These are phyloP conservation scores for Metroxylon sagu DNA, from an alignment of 176 grass and related monocot genomes.

Conservation along the genomic window DNA sequence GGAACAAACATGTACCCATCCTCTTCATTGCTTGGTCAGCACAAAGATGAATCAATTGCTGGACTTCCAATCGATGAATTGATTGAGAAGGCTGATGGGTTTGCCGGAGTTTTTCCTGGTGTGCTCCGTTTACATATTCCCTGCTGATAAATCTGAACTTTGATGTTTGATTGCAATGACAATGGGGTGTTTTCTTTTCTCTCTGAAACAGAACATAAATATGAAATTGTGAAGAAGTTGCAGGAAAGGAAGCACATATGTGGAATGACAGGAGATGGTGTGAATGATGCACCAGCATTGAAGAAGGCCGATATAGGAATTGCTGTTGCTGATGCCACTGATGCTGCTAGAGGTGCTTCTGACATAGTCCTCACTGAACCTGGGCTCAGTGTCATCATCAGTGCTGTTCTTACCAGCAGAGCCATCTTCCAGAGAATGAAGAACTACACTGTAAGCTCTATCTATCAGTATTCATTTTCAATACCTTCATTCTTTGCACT, in stretches of 20 bases:
- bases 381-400: constrained; percentile 96
- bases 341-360: constrained; percentile 82
- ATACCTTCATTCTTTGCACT: neutral
- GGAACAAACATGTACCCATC: constrained; percentile 99
- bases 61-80: constrained; percentile 82
- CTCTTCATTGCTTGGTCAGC: constrained; percentile 69
- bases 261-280: constrained; percentile 98
- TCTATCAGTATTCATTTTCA: constrained; percentile 7
- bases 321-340: constrained; percentile 91
- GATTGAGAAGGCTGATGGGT: constrained; percentile 99
- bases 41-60: constrained; percentile 70
- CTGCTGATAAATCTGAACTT: neutral
- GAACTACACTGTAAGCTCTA: constrained; percentile 75
- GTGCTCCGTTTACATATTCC: neutral
- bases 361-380: constrained; percentile 95
- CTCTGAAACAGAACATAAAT: constrained; percentile 79
- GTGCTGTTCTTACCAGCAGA: constrained; percentile 94
- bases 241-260: constrained; percentile 98
- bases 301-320: constrained; percentile 98
- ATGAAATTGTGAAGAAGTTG: constrained; percentile 93
- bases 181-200: neutral
- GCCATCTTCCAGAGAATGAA: constrained; percentile 99
- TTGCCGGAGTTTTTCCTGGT: constrained; percentile 99
- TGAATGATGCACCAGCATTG: constrained; percentile 88
- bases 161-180: neutral